A percentile compares a stretch with the other conserved stretches of the same genome.
These are phyloP conservation scores for Lodderomyces metapsilosis DNA, from an alignment of 1,139 yeast species.

Conservation along the genomic window DNA sequence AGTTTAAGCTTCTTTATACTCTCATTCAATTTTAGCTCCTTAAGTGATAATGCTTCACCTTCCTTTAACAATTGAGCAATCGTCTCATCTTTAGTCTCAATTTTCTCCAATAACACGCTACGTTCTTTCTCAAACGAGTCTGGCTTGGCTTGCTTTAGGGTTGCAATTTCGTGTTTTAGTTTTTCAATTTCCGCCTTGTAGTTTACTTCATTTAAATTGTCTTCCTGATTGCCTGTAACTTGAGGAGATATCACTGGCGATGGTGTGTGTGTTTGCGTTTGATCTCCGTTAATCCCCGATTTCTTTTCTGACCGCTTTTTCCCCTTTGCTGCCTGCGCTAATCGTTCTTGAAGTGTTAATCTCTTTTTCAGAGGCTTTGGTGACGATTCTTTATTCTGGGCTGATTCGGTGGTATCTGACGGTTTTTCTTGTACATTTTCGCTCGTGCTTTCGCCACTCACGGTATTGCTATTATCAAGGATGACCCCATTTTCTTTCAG, in stretches of 20 bases:
- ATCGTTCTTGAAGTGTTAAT: conserved; percentile 72
- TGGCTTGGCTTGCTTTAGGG: conserved; percentile 5
- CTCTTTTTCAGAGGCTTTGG: conserved; percentile 34
- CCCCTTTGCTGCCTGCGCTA: conserved; percentile 75
- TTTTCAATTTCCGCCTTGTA: conserved; percentile 8
- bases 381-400: neutral
- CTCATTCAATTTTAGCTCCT: conserved; percentile 69
- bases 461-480: neutral
- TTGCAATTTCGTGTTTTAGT: conserved; percentile 7
- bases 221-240: conserved; percentile 5
- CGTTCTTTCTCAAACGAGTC: conserved; percentile 13
- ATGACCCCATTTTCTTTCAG: neutral
- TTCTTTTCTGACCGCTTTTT: conserved; percentile 20
- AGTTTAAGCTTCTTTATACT: conserved; percentile 62
- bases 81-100: conserved; percentile 52
- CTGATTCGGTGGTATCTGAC: neutral
- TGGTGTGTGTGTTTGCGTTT: conserved; percentile 10
- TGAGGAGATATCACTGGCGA: conserved; percentile 8
- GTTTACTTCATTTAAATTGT: neutral
- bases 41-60: conserved; percentile 74
- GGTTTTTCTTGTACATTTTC: neutral
- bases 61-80: conserved; percentile 64
- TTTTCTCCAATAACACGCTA: conserved; percentile 20
- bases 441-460: neutral
- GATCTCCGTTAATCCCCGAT: neutral